Conservation (phyloP, 2,329 filamentous ascomycete species). For the Monosporascus sp. region DNA sequence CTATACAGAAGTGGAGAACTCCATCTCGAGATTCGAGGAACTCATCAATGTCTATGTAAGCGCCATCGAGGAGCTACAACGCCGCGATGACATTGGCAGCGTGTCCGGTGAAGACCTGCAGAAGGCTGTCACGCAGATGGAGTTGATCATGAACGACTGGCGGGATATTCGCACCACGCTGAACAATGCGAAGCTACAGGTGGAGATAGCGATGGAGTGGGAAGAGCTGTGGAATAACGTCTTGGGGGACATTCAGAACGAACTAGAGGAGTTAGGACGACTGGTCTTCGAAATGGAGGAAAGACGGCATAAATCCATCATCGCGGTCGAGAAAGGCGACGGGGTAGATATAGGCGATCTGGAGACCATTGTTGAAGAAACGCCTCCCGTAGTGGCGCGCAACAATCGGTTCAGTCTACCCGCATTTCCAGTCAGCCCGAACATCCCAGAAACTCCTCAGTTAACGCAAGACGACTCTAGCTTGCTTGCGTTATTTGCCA, state of each 20-base stretch:
- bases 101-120: constrained; percentile 69
- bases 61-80: constrained; percentile 88
- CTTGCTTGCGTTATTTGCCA: constrained; percentile 82
- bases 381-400: constrained; percentile 52
- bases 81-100: constrained; percentile 66
- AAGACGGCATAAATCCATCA: constrained; percentile 74
- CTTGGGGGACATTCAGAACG: constrained; percentile 84
- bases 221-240: constrained; percentile 95
- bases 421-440: constrained; percentile 57
- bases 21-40: constrained; percentile 79
- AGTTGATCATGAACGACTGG: constrained; percentile 81
- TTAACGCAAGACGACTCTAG: constrained; percentile 77
- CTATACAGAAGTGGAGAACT: constrained; percentile 64
- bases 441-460: constrained; percentile 51
- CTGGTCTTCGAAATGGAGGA: constrained; percentile 98
- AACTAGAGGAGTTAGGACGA: constrained; percentile 71
- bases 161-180: constrained; percentile 71
- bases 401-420: constrained; percentile 66
- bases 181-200: constrained; percentile 77
- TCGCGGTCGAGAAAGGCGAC: constrained; percentile 56
- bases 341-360: constrained; percentile 79
- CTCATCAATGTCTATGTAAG: constrained; percentile 88
- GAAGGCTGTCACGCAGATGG: constrained; percentile 80
- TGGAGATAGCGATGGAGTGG: constrained; percentile 98
- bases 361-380: constrained; percentile 89